Conservation (phyloP, 2,329 filamentous ascomycete species). For the Cercospora berteroae region DNA sequence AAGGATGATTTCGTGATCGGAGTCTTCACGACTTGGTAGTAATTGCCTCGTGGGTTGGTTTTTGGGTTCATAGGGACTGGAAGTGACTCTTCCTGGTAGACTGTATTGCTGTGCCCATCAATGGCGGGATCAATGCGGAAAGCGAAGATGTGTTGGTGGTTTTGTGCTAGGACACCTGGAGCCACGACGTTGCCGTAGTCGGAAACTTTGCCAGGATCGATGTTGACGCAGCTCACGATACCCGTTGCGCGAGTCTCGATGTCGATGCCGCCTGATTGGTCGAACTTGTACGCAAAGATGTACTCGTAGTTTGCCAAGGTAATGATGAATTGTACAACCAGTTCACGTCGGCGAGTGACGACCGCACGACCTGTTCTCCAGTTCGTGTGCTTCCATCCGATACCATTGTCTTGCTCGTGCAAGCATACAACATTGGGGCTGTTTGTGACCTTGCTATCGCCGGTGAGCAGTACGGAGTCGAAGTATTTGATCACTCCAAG, state of each 20-base stretch:
- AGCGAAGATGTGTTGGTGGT: slow-evolving; percentile 70
- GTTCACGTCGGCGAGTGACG: slow-evolving; percentile 59
- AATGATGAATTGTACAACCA: slow-evolving; percentile 67
- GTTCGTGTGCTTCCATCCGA: slow-evolving; percentile 70
- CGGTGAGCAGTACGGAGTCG: slow-evolving; percentile 54
- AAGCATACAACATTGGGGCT: slow-evolving; percentile 64
- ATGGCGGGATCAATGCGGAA: slow-evolving; percentile 64
- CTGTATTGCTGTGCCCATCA: slow-evolving; percentile 56
- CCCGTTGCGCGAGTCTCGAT: slow-evolving; percentile 65
- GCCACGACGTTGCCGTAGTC: slow-evolving; percentile 58
- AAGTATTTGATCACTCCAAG: slow-evolving; percentile 59
- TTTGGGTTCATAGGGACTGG: slow-evolving; percentile 50
- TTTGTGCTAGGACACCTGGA: slow-evolving; percentile 63
- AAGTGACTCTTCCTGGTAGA: slow-evolving; percentile 54
- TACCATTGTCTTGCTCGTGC: slow-evolving; percentile 68
- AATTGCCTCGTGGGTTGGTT: slow-evolving; percentile 62
- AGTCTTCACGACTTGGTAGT: slow-evolving; percentile 53
- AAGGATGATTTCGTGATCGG: slow-evolving; percentile 25
- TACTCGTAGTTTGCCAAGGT: slow-evolving; percentile 68
- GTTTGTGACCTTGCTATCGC: slow-evolving; percentile 54
- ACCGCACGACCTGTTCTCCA: slow-evolving; percentile 62
- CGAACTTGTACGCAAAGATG: slow-evolving; percentile 63
- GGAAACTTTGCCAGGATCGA: slow-evolving; percentile 54
- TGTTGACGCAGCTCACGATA: slow-evolving; percentile 61
- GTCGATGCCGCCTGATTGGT: slow-evolving; percentile 60